Conservation (phyloP, 2,329 filamentous ascomycete species). For the Diaporthe eres region DNA sequence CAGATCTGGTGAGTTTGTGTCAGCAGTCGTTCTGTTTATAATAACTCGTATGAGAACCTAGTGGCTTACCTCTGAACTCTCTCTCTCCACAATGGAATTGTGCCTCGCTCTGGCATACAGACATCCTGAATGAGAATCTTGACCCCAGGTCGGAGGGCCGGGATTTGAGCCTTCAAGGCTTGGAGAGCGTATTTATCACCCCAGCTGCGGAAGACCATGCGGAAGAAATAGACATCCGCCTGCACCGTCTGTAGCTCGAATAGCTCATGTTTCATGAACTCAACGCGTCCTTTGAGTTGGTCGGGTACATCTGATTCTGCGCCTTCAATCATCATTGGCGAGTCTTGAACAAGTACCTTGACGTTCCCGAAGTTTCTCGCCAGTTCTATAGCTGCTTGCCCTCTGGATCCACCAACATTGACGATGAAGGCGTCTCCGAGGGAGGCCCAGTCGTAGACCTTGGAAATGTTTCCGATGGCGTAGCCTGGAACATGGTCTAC, state of each 20-base stretch:
- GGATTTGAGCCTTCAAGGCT: slow-evolving; percentile 47
- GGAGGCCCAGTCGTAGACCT: background rate
- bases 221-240: slow-evolving; percentile 45
- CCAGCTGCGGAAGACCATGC: slow-evolving; percentile 62
- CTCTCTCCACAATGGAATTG: background rate
- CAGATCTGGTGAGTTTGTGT: background rate
- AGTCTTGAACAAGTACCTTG: background rate
- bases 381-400: background rate
- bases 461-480: background rate
- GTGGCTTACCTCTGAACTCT: background rate
- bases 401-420: background rate
- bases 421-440: background rate
- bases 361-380: background rate
- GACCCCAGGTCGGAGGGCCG: background rate
- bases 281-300: background rate
- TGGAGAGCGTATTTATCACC: slow-evolving; percentile 51
- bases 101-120: background rate
- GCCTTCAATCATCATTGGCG: background rate
- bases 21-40: background rate
- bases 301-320: background rate
- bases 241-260: background rate
- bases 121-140: slow-evolving; percentile 14
- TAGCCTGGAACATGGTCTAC: background rate
- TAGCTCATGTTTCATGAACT: slow-evolving; percentile 30
- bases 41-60: background rate